Evolutionary conservation across 225 moss, liverwort and hornwort genomes (phyloP), one percentile per base, ranked within the genome.

Genomic region (Rhytidiadelphus loreus): DNA sequence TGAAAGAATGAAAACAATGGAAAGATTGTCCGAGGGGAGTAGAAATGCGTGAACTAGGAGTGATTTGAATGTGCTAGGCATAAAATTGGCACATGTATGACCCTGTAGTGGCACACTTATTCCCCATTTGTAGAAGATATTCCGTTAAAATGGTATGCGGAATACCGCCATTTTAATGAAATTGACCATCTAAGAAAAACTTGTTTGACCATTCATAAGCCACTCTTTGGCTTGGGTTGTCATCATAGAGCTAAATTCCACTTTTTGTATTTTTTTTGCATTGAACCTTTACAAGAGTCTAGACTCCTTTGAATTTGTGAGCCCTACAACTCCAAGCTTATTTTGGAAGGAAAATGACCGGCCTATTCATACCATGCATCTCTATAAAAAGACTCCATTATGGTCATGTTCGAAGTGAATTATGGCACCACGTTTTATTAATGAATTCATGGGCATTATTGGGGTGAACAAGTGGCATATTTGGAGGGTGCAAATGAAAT

Each of bases 321-420:
- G 13, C 13, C n/a, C 2, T 23, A n/a, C 23, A 39, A 39, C 24
- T 69, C 11, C 1, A 23, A 23, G 23, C 0, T 69, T 69, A 39
- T 23, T 0, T 69, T 66, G 1, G 39, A 39, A 69, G 4, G 1
- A 23, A 23, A 69, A n/a, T 8, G 7, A 39, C 4, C 12, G 11
- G 9, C 14, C 2, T 35, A 13, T 13, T 69, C 0, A 23, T 69
- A 13, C 23, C 23, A 41, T 37, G 1, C 1, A 0, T 20, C 3
- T 65, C 20, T 65, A 18, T 35, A 65, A 1, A n/a, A 35, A 65
- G 37, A 3, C 3, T 5, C 11, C 11, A 65, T 14, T 14, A 70
- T 14, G 13, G 14, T 69, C 13, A 13, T 25, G 1, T 25, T 41
- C 41, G 2, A 41, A 41, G 41, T 14, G 2, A 25, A 41, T 25